A percentile compares a stretch with the other conserved stretches of the same genome.
Conservation (phyloP, 768 basidiomycete genomes). For the Russula sp. region DNA sequence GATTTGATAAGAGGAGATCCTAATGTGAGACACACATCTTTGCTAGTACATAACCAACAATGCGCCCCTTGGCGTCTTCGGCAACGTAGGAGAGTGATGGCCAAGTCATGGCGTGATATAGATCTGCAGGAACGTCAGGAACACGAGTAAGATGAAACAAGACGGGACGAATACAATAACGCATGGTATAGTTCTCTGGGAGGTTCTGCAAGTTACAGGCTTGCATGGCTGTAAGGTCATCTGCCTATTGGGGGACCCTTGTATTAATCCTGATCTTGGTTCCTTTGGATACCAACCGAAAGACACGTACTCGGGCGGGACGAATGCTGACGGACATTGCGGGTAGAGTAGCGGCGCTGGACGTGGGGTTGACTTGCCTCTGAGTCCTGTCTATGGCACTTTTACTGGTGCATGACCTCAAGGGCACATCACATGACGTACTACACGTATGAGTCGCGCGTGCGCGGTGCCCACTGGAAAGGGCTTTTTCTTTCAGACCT, state of each 20-base stretch:
- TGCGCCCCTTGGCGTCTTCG: constrained; percentile 78
- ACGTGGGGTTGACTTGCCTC: background rate
- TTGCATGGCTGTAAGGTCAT: constrained; percentile 89
- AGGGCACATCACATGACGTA: background rate
- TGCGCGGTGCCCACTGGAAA: too few species aligned
- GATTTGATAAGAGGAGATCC: background rate
- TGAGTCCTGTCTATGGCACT: too few species aligned
- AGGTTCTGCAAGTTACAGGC: constrained; percentile 89
- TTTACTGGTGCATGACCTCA: too few species aligned
- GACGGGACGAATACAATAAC: constrained; percentile 48
- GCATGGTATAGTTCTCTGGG: constrained; percentile 85
- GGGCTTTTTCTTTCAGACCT: too few species aligned
- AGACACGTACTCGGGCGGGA: constrained; percentile 29
- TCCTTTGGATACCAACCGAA: background rate
- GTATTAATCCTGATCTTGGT: constrained; percentile 9
- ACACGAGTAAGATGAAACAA: background rate
- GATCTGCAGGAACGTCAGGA: background rate
- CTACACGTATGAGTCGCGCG: background rate
- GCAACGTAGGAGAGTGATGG: constrained; percentile 91
- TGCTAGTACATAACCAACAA: constrained; percentile 93
- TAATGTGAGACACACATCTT: constrained; percentile 61
- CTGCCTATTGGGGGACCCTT: constrained; percentile 44
- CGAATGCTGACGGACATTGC: constrained; percentile 40
- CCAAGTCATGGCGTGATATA: constrained; percentile 56
- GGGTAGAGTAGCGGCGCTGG: background rate